A percentile compares a stretch with the other conserved stretches of the same genome.
Evolutionary conservation across 352 stramenopile genomes (phyloP).

Genomic region (Globisporangium cederbergense): DNA sequence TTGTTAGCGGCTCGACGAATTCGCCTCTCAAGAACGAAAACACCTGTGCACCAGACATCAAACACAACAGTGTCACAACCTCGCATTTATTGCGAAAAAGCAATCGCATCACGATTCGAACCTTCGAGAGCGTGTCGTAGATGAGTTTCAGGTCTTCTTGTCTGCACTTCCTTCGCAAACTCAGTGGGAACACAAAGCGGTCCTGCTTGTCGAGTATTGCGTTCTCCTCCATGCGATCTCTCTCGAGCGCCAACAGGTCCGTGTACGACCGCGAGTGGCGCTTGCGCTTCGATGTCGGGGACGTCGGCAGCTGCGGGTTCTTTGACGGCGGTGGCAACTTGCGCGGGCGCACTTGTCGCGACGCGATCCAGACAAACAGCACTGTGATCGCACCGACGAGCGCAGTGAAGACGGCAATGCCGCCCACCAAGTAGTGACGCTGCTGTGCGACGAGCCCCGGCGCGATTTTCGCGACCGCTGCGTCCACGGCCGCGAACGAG

Average conservation of each 20-base stretch:
- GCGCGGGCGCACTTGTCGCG: conserved; percentile 67
- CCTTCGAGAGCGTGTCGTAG: conserved; percentile 76
- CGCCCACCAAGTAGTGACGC: conserved; percentile 44
- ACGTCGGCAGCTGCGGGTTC: conserved; percentile 40
- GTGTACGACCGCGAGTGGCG: conserved; percentile 75
- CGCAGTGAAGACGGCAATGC: conserved; percentile 38
- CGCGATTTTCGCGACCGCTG: conserved; percentile 7
- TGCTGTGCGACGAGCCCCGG: conserved; percentile 22
- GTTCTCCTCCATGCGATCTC: conserved; percentile 60
- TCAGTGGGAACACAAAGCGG: conserved; percentile 55
- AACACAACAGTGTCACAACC: not conserved
- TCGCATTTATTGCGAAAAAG: not conserved
- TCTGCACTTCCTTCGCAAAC: conserved; percentile 53
- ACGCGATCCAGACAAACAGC: conserved; percentile 82
- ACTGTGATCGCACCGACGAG: conserved; percentile 40
- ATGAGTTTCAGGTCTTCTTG: conserved; percentile 75
- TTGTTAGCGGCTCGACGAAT: conserved; percentile 55
- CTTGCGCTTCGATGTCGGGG: conserved; percentile 69
- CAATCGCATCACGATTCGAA: conserved; percentile 8
- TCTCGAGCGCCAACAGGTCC: conserved; percentile 58
- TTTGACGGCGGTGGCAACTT: conserved; percentile 28
- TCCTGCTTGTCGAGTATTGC: conserved; percentile 62
- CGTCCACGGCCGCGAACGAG: conserved; percentile 13
- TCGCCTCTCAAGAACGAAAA: conserved; percentile 75
- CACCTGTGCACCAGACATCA: conserved; percentile 20